Evolutionary conservation across 768 basidiomycete genomes (phyloP).

Genomic region (Panus rudis): DNA sequence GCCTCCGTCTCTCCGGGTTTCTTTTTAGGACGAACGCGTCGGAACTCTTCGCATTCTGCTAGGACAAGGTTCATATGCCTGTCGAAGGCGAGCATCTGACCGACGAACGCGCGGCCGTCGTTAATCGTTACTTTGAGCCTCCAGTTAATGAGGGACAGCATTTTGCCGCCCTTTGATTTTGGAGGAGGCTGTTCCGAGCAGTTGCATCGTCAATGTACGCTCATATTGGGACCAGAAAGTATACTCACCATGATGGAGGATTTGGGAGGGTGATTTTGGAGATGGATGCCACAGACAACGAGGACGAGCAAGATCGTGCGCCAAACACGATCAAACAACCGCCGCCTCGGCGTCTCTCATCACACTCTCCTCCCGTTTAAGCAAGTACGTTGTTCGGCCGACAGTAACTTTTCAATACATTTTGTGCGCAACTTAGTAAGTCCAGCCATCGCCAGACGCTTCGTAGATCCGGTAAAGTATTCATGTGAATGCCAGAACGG

Average conservation of each 20-base stretch:
- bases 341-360: no score
- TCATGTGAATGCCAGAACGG: no score
- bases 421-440: no score
- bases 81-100: conserved; percentile 99
- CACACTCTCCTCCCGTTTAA: no score
- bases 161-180: conserved; percentile 97
- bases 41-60: conserved; percentile 97
- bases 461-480: no score
- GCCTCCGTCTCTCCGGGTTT: conserved; percentile 71
- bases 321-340: conserved; percentile 31
- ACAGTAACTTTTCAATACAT: no score
- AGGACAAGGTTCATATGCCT: conserved; percentile 99
- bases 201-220: not conserved
- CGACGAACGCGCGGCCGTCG: conserved; percentile 92
- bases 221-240: conserved; percentile 5
- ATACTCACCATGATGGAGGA: conserved; percentile 48
- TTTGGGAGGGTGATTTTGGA: conserved; percentile 15
- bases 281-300: conserved; percentile 21
- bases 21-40: conserved; percentile 88
- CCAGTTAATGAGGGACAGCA: conserved; percentile 97
- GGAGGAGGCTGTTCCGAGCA: conserved; percentile 67
- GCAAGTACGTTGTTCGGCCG: no score
- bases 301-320: conserved; percentile 14
- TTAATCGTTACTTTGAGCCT: conserved; percentile 94
- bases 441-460: no score